phyloP scores from a whole-genome alignment of 257 asterid genomes.

The Nicotiana tomentosiformis region DNA sequence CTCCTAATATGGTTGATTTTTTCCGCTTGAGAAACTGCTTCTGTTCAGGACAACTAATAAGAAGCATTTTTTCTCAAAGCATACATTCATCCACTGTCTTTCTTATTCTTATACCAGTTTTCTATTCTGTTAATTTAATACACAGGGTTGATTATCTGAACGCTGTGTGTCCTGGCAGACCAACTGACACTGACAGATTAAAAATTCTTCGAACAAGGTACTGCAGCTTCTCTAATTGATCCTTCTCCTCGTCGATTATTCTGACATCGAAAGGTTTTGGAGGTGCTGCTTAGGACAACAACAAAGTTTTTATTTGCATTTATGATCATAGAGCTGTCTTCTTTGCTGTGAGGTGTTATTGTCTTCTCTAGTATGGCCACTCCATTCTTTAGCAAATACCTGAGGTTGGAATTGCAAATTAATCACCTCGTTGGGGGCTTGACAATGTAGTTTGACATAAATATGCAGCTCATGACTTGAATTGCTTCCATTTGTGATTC shows the following conservation, averaged over 20 bases:
- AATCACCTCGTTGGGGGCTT: neutral
- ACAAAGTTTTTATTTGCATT: neutral
- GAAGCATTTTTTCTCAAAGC: neutral
- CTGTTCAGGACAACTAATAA: neutral
- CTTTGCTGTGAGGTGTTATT: neutral
- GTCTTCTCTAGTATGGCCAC: neutral
- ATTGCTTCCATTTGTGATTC: neutral
- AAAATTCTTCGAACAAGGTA: conserved; percentile 58
- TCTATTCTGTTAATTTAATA: conserved; percentile 17
- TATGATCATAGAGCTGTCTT: neutral
- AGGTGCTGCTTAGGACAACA: neutral
- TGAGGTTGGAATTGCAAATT: neutral
- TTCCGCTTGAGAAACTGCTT: neutral
- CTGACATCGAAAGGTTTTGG: neutral
- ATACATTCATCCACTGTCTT: neutral
- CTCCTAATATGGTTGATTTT: neutral
- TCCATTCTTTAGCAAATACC: neutral
- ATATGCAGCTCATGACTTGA: neutral
- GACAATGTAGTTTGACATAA: neutral
- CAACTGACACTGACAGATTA: conserved; percentile 28
- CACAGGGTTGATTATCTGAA: conserved; percentile 65
- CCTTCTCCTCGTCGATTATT: neutral
- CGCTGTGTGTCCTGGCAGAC: conserved; percentile 56
- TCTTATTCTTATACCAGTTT: neutral
- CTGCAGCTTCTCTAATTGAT: neutral